Evolutionary conservation across 2,329 filamentous ascomycete genomes (phyloP).

Genomic region (Arthrinium puccinioides): DNA sequence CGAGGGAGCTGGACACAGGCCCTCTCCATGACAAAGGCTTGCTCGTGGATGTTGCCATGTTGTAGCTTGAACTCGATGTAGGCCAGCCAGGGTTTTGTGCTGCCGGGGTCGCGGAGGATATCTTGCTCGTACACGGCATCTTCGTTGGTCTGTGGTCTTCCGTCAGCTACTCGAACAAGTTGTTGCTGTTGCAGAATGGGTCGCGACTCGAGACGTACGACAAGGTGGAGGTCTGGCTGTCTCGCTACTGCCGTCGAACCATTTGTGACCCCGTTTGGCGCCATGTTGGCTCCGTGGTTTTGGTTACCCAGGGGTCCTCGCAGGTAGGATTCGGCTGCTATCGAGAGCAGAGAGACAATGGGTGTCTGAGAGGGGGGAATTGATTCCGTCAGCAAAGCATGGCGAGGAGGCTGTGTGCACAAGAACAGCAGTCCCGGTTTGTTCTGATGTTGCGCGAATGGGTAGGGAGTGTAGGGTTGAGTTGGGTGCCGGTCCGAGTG

Average conservation of each 20-base stretch:
- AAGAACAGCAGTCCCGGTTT: too few species aligned
- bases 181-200: background rate
- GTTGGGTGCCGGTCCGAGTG: too few species aligned
- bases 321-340: too few species aligned
- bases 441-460: too few species aligned
- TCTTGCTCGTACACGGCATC: conserved; percentile 97
- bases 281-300: too few species aligned
- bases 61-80: conserved; percentile 89
- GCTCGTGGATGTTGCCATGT: conserved; percentile 78
- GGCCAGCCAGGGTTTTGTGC: conserved; percentile 87
- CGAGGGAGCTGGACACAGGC: conserved; percentile 84
- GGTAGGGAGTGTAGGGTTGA: too few species aligned
- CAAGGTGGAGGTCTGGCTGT: conserved; percentile 39
- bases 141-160: conserved; percentile 59
- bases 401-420: too few species aligned
- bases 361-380: too few species aligned
- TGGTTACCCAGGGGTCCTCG: too few species aligned
- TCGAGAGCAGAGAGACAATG: too few species aligned
- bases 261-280: conserved; percentile 22
- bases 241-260: conserved; percentile 20
- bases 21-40: conserved; percentile 80
- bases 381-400: too few species aligned
- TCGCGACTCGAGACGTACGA: conserved; percentile 29
- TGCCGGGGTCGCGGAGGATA: conserved; percentile 75
- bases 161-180: conserved; percentile 21